phyloP scores from a whole-genome alignment of 2,329 filamentous ascomycete species.

The Plectosphaerella sp. region DNA sequence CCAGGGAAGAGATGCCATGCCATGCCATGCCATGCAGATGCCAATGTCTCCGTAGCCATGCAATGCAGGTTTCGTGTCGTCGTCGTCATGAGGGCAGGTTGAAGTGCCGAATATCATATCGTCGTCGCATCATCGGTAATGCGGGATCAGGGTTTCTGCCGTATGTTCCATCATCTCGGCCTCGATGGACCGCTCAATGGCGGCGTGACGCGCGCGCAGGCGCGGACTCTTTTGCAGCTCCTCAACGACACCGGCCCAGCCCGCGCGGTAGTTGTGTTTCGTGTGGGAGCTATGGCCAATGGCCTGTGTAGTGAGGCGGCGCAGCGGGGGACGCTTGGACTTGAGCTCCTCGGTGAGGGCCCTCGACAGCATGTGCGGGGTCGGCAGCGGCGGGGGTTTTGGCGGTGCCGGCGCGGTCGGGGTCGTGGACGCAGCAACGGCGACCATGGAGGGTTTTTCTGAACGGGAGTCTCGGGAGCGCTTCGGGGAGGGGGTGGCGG shows the following conservation, averaged over 20 bases:
- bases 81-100: neutral
- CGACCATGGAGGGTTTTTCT: neutral
- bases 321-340: constrained; percentile 40
- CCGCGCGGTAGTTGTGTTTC: constrained; percentile 42
- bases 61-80: neutral
- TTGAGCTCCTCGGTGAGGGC: constrained; percentile 38
- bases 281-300: constrained; percentile 48
- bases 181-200: constrained; percentile 53
- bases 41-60: constrained; percentile 1
- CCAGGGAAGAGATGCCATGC: constrained; percentile 9
- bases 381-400: constrained; percentile 22
- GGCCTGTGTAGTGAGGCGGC: constrained; percentile 49
- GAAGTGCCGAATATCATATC: constrained; percentile 1
- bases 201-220: constrained; percentile 59
- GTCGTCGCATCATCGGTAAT: neutral
- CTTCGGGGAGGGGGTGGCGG: constrained; percentile 6
- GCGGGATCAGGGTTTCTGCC: neutral
- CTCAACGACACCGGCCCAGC: constrained; percentile 60
- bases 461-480: constrained; percentile 10
- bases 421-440: constrained; percentile 5
- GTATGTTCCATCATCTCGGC: constrained; percentile 3
- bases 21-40: neutral
- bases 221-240: constrained; percentile 58
- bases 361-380: constrained; percentile 27
- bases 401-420: constrained; percentile 15